A percentile compares a stretch with the other conserved stretches of the same genome.
These are phyloP conservation scores for Podospora fimiseda DNA, from an alignment of 495 filamentous ascomycete genomes.

Conservation along the genomic window DNA sequence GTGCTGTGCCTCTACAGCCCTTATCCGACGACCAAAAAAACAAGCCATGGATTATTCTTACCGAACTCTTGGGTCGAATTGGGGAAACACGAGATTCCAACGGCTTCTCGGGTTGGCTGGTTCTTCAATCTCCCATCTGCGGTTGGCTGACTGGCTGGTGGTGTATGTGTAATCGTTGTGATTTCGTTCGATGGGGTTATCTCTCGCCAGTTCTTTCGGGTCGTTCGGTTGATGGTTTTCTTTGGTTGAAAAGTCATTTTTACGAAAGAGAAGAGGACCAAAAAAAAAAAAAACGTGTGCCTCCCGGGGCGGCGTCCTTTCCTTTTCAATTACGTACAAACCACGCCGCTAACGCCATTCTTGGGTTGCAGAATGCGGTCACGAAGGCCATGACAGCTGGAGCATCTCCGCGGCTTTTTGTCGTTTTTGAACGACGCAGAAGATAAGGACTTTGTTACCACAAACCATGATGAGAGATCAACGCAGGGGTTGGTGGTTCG, in stretches of 20 bases:
- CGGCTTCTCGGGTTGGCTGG: not conserved
- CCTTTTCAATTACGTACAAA: slow-evolving; percentile 34
- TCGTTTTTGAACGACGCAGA: too few relatives aligned
- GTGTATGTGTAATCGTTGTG: not conserved
- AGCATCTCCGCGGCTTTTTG: slow-evolving; percentile 29
- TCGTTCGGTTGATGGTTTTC: not conserved
- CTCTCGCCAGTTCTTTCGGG: not conserved
- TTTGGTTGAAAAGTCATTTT: not conserved
- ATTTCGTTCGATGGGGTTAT: not conserved
- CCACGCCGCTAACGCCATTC: slow-evolving; percentile 21
- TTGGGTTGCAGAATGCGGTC: slow-evolving; percentile 13
- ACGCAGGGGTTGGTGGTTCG: not conserved
- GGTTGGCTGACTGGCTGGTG: too few relatives aligned
- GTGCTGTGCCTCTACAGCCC: not conserved
- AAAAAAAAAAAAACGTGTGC: not conserved
- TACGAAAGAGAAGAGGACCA: not conserved
- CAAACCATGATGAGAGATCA: not conserved
- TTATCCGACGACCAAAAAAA: not conserved
- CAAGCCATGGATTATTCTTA: not conserved
- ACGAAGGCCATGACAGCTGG: slow-evolving; percentile 1
- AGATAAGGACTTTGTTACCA: not conserved
- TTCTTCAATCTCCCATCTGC: not conserved
- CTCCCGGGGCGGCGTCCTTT: slow-evolving; percentile 1
- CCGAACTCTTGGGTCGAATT: not conserved
- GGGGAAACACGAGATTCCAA: not conserved